Evolutionary conservation across 129 eudicot genomes (phyloP).

Genomic region (Glebionis coronaria): DNA sequence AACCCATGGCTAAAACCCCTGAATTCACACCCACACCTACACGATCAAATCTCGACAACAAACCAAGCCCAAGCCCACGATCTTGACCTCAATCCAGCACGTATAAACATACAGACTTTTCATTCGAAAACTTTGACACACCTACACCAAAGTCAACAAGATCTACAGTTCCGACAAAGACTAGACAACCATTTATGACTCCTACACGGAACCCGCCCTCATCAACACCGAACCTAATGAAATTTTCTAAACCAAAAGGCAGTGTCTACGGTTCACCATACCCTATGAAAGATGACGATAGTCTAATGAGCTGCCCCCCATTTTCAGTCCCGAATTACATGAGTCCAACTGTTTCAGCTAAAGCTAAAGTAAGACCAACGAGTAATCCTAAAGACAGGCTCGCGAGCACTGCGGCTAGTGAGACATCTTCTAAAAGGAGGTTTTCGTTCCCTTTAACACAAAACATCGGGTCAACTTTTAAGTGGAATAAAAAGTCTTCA

Average conservation of each 20-base stretch:
- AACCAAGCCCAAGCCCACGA: constrained; percentile 48
- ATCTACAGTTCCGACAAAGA: constrained; percentile 42
- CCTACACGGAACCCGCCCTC: constrained; percentile 59
- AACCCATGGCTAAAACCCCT: constrained; percentile 32
- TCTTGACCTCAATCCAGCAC: constrained; percentile 30
- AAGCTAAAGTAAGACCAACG: constrained; percentile 68
- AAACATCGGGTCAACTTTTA: constrained; percentile 61
- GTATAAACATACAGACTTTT: constrained; percentile 22
- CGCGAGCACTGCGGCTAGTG: constrained; percentile 50
- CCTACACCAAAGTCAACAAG: constrained; percentile 65
- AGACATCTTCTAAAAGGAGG: constrained; percentile 53
- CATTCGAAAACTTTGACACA: constrained; percentile 45
- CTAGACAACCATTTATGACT: constrained; percentile 31
- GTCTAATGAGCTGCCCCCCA: constrained; percentile 93
- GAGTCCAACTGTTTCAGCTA: constrained; percentile 85
- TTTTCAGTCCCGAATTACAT: constrained; percentile 93
- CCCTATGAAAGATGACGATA: constrained; percentile 74
- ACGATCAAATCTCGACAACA: constrained; percentile 39
- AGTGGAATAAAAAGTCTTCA: constrained; percentile 66
- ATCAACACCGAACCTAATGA: constrained; percentile 39
- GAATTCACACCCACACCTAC: constrained; percentile 52
- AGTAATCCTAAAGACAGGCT: constrained; percentile 57
- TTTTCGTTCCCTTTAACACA: constrained; percentile 80
- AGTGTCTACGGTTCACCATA: constrained; percentile 39
- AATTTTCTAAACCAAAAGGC: constrained; percentile 40